Conservation (phyloP, 2,329 filamentous ascomycete genomes). For the Exophiala viscosa region DNA sequence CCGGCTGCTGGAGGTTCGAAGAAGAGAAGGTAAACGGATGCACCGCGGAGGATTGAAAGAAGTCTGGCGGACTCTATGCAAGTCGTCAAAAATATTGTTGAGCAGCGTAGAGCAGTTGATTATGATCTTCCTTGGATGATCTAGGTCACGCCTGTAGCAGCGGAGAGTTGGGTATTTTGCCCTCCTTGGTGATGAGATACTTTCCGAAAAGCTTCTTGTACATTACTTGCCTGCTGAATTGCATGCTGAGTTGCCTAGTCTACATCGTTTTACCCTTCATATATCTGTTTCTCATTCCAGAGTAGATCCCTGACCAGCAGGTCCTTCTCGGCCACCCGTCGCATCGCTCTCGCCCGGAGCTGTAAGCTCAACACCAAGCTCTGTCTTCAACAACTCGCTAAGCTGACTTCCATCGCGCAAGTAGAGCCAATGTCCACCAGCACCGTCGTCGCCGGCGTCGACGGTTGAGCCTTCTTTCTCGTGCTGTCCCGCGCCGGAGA, state of each 20-base stretch:
- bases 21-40: slow-evolving; percentile 22
- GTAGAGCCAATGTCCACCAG: slow-evolving; percentile 77
- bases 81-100: neutral
- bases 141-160: neutral
- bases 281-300: slow-evolving; percentile 1
- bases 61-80: neutral
- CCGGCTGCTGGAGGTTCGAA: slow-evolving; percentile 16
- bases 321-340: slow-evolving; percentile 14
- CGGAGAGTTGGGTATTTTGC: neutral
- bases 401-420: slow-evolving; percentile 75
- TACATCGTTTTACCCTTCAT: too few relatives aligned
- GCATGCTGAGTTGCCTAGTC: neutral
- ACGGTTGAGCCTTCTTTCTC: slow-evolving; percentile 71
- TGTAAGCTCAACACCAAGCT: slow-evolving; percentile 66
- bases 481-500: slow-evolving; percentile 65
- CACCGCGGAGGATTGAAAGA: neutral
- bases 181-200: neutral
- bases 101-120: too few relatives aligned
- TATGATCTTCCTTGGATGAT: neutral
- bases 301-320: slow-evolving; percentile 11
- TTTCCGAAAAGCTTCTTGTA: neutral
- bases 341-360: slow-evolving; percentile 11
- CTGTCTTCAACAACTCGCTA: slow-evolving; percentile 66
- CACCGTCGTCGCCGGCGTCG: slow-evolving; percentile 29
- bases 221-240: neutral